Conservation (phyloP, 768 basidiomycete species). For the Phylloporus arenicola region DNA sequence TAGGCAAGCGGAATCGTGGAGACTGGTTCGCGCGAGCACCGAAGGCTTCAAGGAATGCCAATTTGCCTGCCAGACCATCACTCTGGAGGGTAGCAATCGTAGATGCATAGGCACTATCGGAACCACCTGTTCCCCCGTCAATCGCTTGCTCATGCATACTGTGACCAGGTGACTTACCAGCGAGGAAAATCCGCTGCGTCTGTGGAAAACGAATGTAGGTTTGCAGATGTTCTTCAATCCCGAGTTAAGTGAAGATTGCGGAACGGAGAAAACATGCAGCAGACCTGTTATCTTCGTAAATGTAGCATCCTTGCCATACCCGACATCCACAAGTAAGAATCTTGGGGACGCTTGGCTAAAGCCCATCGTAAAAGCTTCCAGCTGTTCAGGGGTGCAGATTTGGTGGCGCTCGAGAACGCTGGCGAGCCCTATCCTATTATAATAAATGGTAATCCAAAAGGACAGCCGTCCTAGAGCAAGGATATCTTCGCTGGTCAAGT, state of each 20-base stretch:
- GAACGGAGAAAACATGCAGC: conserved; percentile 2
- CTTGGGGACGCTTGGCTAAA: conserved; percentile 72
- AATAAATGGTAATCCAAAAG: conserved; percentile 71
- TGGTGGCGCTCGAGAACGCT: conserved; percentile 47
- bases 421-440: conserved; percentile 54
- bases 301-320: conserved; percentile 53
- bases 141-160: background rate
- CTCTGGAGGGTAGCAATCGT: conserved; percentile 52
- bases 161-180: conserved; percentile 38
- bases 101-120: conserved; percentile 50
- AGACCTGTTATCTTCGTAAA: conserved; percentile 70
- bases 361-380: conserved; percentile 65
- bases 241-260: background rate
- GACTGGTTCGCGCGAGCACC: conserved; percentile 40
- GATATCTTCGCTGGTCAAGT: conserved; percentile 57
- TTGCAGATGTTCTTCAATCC: conserved; percentile 58
- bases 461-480: conserved; percentile 60
- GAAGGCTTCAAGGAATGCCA: conserved; percentile 55
- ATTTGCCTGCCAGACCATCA: conserved; percentile 60
- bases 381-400: conserved; percentile 58
- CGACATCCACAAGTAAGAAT: conserved; percentile 66
- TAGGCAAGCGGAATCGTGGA: conserved; percentile 46
- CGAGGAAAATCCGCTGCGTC: conserved; percentile 68
- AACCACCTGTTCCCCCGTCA: conserved; percentile 41
- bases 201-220: conserved; percentile 70